A percentile compares a stretch with the other conserved stretches of the same genome.
These are phyloP conservation scores for Fusarium austroafricanum DNA, from an alignment of 2,329 filamentous ascomycete species.

Conservation along the genomic window DNA sequence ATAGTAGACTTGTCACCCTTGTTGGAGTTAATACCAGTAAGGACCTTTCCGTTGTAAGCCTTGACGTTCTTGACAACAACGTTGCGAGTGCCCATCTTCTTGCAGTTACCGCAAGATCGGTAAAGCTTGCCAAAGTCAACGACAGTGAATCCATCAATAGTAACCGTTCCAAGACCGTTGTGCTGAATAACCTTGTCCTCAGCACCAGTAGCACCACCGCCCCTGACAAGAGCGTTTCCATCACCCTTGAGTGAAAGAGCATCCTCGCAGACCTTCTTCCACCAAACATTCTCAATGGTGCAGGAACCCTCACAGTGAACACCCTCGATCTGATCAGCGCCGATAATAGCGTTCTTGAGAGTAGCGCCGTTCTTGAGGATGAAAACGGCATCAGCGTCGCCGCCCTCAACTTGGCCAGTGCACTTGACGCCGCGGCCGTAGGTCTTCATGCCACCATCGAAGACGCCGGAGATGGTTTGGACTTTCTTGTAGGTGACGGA, in stretches of 20 bases:
- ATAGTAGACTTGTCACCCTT: constrained; percentile 39
- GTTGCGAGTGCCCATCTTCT: constrained; percentile 43
- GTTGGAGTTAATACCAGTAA: constrained; percentile 45
- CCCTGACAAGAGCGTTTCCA: constrained; percentile 37
- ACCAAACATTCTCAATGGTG: constrained; percentile 44
- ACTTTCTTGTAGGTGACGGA: constrained; percentile 42
- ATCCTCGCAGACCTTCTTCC: constrained; percentile 43
- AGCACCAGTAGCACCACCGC: constrained; percentile 41
- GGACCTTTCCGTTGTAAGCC: constrained; percentile 42
- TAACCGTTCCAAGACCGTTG: constrained; percentile 42
- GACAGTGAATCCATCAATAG: constrained; percentile 41
- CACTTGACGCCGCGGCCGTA: constrained; percentile 41
- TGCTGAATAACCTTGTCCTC: constrained; percentile 44
- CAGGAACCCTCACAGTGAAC: constrained; percentile 41
- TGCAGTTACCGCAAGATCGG: constrained; percentile 44
- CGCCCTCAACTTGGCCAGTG: constrained; percentile 36
- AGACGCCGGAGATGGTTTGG: constrained; percentile 30
- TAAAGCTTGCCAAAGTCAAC: constrained; percentile 45
- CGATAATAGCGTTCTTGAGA: constrained; percentile 42
- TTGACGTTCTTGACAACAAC: constrained; percentile 42
- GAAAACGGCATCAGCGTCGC: constrained; percentile 35
- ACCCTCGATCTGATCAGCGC: constrained; percentile 39
- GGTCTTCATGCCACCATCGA: constrained; percentile 41
- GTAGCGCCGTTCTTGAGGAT: constrained; percentile 42
- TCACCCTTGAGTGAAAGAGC: constrained; percentile 39